Conservation (phyloP, 208 protist genomes). For the Trypanosoma grayi region DNA sequence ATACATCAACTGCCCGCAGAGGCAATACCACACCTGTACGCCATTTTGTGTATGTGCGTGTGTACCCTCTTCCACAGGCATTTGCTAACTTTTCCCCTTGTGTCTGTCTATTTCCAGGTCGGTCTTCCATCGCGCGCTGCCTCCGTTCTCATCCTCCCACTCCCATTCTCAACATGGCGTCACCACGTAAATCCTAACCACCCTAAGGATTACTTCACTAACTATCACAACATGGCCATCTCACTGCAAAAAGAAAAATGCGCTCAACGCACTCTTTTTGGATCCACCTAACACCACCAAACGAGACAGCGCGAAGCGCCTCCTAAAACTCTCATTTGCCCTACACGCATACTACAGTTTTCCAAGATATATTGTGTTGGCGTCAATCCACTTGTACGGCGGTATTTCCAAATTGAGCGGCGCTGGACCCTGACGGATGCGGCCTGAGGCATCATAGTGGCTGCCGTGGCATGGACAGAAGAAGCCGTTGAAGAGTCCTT, state of each 20-base stretch:
- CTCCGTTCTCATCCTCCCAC: neutral
- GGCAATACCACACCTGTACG: no score
- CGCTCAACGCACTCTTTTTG: neutral
- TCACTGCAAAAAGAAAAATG: neutral
- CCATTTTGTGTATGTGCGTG: no score
- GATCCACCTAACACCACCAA: no score
- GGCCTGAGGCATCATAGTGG: slow-evolving; percentile 98
- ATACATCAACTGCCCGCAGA: no score
- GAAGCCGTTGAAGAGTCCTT: slow-evolving; percentile 96
- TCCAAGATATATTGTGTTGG: slow-evolving; percentile 94
- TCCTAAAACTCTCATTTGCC: no score
- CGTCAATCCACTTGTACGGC: slow-evolving; percentile 94
- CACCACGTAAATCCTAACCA: neutral
- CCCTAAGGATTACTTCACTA: neutral
- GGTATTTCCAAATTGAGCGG: slow-evolving; percentile 98
- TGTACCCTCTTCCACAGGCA: no score
- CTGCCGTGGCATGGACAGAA: slow-evolving; percentile 99
- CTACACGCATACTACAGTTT: slow-evolving; percentile 52
- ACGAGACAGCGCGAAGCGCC: no score
- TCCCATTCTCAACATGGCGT: neutral
- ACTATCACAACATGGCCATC: neutral
- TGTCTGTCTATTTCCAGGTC: neutral
- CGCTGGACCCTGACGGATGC: slow-evolving; percentile 98
- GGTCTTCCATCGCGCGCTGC: neutral
- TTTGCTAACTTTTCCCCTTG: neutral